These are phyloP conservation scores for Phytophthora melonis DNA, from an alignment of 352 stramenopile species.

Conservation along the genomic window DNA sequence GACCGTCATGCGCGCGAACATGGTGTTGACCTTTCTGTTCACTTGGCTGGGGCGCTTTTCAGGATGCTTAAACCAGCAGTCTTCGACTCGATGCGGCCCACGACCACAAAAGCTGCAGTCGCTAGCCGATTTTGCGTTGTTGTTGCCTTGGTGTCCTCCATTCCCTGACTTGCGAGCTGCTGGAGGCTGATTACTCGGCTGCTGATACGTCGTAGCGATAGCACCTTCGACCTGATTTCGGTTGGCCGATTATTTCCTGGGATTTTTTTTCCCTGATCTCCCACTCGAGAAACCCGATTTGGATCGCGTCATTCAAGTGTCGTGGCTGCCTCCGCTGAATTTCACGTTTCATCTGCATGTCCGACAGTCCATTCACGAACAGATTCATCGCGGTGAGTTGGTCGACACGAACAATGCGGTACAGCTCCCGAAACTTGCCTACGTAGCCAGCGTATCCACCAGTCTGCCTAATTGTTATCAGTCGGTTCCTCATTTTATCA, in stretches of 20 bases:
- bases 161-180: background rate
- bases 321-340: background rate
- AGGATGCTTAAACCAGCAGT: background rate
- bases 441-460: background rate
- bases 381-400: background rate
- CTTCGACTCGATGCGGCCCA: background rate
- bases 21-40: too few species aligned
- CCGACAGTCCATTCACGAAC: background rate
- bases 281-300: background rate
- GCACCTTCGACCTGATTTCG: background rate
- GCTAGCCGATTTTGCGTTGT: background rate
- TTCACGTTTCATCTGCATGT: background rate
- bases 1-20: too few species aligned
- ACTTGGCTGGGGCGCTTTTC: too few species aligned
- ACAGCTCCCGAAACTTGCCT: background rate
- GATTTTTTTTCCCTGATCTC: too few species aligned
- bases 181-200: background rate
- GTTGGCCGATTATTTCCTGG: background rate
- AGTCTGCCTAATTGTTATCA: background rate
- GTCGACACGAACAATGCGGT: background rate
- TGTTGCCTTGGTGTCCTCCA: background rate
- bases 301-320: background rate
- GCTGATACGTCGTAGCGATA: background rate
- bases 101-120: background rate
- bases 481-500: background rate